A percentile compares a stretch with the other conserved stretches of the same genome.
Conservation (phyloP, 441 rosid genomes). For the Biscutella laevigata region DNA sequence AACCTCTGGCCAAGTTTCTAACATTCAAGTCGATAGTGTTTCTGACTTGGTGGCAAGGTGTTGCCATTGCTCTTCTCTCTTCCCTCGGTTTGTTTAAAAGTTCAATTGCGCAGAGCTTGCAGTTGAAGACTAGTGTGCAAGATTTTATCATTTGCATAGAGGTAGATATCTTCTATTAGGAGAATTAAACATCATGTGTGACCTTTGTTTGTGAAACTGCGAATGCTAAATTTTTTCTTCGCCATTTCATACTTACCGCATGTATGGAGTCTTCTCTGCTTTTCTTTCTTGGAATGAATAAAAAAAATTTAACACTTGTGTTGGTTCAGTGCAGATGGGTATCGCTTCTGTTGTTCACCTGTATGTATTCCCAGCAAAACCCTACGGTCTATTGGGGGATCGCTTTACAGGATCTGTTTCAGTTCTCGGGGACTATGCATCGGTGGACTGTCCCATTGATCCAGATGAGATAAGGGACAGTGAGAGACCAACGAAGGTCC, state of each 20-base stretch:
- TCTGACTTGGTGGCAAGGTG: constrained; percentile 99
- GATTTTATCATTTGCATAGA: constrained; percentile 97
- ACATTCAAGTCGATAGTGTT: constrained; percentile 94
- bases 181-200: not conserved
- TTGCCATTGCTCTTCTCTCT: constrained; percentile 81
- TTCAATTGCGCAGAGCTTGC: constrained; percentile 73
- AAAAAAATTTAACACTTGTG: constrained; percentile 32
- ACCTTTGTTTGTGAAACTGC: not conserved
- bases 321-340: constrained; percentile 94
- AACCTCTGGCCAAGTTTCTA: constrained; percentile 88
- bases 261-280: constrained; percentile 1
- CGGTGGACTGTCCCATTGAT: constrained; percentile 86
- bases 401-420: constrained; percentile 66
- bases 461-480: constrained; percentile 98
- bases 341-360: constrained; percentile 95
- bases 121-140: constrained; percentile 84
- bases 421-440: constrained; percentile 94
- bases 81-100: constrained; percentile 82
- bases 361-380: constrained; percentile 89
- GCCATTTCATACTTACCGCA: not conserved
- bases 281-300: constrained; percentile 16
- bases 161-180: constrained; percentile 47
- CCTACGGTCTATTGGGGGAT: constrained; percentile 90
- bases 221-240: not conserved
- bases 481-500: constrained; percentile 92